phyloP scores from a whole-genome alignment of 176 grass and related monocot genomes.

The Thinopyrum elongatum region DNA sequence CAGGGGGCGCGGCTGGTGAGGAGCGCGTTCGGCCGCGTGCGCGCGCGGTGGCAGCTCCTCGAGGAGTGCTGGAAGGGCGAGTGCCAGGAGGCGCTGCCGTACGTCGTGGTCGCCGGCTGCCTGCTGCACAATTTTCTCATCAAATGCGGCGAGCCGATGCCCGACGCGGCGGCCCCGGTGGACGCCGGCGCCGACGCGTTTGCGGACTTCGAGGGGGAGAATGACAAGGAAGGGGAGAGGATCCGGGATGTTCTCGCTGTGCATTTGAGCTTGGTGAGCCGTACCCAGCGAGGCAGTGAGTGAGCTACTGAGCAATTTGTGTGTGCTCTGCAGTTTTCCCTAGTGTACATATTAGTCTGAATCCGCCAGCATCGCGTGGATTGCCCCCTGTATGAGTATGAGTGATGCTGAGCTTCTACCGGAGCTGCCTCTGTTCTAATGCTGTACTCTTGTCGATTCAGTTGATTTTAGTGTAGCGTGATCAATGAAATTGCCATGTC shows the following conservation, averaged over 20 bases:
- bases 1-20: constrained; percentile 50
- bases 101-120: constrained; percentile 61
- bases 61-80: constrained; percentile 72
- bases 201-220: constrained; percentile 57
- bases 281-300: background rate
- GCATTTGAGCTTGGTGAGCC: constrained; percentile 63
- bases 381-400: background rate
- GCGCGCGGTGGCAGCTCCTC: constrained; percentile 77
- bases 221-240: constrained; percentile 68
- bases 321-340: background rate
- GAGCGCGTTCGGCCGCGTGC: constrained; percentile 60
- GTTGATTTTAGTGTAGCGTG: background rate
- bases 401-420: background rate
- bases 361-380: constrained; percentile 5
- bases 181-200: constrained; percentile 32
- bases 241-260: constrained; percentile 77
- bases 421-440: constrained; percentile 27
- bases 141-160: constrained; percentile 50
- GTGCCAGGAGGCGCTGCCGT: constrained; percentile 75
- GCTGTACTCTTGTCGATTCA: background rate
- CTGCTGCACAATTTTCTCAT: constrained; percentile 93
- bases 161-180: constrained; percentile 20
- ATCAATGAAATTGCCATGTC: background rate
- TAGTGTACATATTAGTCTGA: constrained; percentile 15
- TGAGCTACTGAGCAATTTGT: constrained; percentile 1